phyloP scores from a whole-genome alignment of 192 early-diverging fungal genomes.

The Kickxella alabastrina region DNA sequence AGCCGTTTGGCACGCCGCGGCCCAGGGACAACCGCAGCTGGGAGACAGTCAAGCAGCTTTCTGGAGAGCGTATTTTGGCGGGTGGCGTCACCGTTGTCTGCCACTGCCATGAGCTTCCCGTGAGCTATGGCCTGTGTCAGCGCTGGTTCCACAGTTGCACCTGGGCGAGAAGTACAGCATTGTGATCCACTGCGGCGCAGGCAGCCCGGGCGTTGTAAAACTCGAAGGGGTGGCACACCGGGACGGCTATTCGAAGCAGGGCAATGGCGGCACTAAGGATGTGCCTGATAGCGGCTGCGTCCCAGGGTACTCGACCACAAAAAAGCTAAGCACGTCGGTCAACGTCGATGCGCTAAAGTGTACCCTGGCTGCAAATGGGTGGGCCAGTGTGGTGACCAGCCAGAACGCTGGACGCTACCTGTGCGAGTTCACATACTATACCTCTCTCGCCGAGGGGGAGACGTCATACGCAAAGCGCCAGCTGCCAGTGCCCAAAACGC shows the following conservation, averaged over 20 bases:
- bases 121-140: slow-evolving; percentile 55
- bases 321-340: slow-evolving; percentile 34
- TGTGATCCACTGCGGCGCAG: slow-evolving; percentile 57
- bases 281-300: slow-evolving; percentile 24
- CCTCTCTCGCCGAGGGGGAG: slow-evolving; percentile 42
- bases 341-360: slow-evolving; percentile 34
- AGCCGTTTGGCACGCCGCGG: slow-evolving; percentile 49
- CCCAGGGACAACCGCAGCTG: slow-evolving; percentile 50
- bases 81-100: slow-evolving; percentile 11
- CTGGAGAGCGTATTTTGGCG: slow-evolving; percentile 3
- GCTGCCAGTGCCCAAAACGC: slow-evolving; percentile 17
- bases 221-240: slow-evolving; percentile 53
- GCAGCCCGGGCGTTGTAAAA: slow-evolving; percentile 29
- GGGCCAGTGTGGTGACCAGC: slow-evolving; percentile 33
- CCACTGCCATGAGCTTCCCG: slow-evolving; percentile 53
- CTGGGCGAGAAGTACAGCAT: slow-evolving; percentile 34
- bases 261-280: slow-evolving; percentile 44
- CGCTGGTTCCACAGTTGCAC: slow-evolving; percentile 46
- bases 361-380: slow-evolving; percentile 31
- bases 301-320: slow-evolving; percentile 28
- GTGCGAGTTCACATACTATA: slow-evolving; percentile 61
- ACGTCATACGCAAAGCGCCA: slow-evolving; percentile 9
- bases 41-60: slow-evolving; percentile 38
- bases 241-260: slow-evolving; percentile 49
- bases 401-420: slow-evolving; percentile 56